phyloP scores from a whole-genome alignment of 345 rosid genomes.

The Lenwebbia sp. region DNA sequence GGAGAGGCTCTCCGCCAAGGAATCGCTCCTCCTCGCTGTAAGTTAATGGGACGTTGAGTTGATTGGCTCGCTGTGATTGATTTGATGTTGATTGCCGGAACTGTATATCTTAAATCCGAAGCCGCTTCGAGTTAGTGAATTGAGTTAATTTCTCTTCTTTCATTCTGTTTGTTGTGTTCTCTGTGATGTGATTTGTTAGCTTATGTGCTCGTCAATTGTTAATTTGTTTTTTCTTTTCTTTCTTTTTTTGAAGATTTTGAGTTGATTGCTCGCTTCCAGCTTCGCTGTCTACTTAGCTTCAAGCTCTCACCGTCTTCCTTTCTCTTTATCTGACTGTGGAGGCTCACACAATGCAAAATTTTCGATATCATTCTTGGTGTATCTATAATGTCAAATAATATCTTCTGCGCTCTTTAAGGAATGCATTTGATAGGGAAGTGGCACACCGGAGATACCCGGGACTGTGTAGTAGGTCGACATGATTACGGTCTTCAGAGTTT shows the following conservation, averaged over 20 bases:
- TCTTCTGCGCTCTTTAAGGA: neutral
- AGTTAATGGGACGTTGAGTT: neutral
- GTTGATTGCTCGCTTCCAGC: neutral
- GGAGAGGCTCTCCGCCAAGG: constrained; percentile 98
- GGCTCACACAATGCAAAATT: neutral
- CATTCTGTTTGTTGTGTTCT: neutral
- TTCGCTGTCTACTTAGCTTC: neutral
- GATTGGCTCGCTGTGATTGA: neutral
- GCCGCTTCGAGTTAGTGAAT: neutral
- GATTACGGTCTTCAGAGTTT: neutral
- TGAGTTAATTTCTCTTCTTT: neutral
- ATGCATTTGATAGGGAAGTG: neutral
- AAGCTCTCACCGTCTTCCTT: neutral
- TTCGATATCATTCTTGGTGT: neutral
- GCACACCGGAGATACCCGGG: neutral
- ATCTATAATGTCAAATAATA: neutral
- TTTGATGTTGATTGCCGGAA: neutral
- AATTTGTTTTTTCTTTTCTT: neutral
- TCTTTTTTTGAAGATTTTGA: neutral
- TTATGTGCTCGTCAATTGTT: neutral
- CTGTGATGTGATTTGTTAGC: neutral
- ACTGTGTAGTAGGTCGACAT: neutral
- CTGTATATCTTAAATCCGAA: neutral
- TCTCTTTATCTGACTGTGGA: neutral
- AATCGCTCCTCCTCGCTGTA: constrained; percentile 88